Base-by-base conservation (phyloP, 2,329 filamentous ascomycete species). In the Colletotrichum sojae region DNA sequence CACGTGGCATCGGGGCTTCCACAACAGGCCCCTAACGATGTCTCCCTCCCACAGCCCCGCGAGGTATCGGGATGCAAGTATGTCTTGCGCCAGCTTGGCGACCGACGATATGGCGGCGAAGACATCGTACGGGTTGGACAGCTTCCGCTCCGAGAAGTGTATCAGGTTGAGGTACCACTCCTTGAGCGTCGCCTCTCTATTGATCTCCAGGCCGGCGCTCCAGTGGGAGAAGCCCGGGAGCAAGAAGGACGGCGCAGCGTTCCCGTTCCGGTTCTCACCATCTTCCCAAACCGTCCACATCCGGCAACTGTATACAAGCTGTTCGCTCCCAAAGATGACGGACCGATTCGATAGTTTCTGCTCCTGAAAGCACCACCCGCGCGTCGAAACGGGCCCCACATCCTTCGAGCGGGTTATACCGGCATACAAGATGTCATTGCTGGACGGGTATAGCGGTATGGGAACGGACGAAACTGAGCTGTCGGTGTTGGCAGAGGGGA, bases 301-400 rank as follows among this genome's bases (percentile, higher is more conserved):
- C 1, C 49, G 63, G 6, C 63, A 66, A 20, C 49, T 22, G 43
- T 55, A 55, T 12, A 55, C 45, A 5, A 55, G 18, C n/a, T 66
- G 63, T 16, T 66, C 49, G 8, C 55, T 22, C 5, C 49, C 49
- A 6, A 66, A 55, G 2, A 55, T 13, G 31, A 66, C 22, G 27
- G 63, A 22, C n/a, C 43, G 58, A 5, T 13, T 55, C 5, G 63
- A 66, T 5, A 66, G 49, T 1, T 40, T 55, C 31, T 66, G 48
- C 22, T 66, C 63, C 51, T 66, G 63, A 4, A 54, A 66, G 31
- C 63, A 66, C 63, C 63, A 66, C 4, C 63, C 63, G 16, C 63
- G 63, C 4, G 63, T 55, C 5, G 63, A 61, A 9, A 61, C 48
- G 10, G 63, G 57, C 1, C 63, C 63, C n/a, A 43, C 13, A 1